phyloP scores from a whole-genome alignment of 1,139 yeast genomes.

The Candida sanyaensis region DNA sequence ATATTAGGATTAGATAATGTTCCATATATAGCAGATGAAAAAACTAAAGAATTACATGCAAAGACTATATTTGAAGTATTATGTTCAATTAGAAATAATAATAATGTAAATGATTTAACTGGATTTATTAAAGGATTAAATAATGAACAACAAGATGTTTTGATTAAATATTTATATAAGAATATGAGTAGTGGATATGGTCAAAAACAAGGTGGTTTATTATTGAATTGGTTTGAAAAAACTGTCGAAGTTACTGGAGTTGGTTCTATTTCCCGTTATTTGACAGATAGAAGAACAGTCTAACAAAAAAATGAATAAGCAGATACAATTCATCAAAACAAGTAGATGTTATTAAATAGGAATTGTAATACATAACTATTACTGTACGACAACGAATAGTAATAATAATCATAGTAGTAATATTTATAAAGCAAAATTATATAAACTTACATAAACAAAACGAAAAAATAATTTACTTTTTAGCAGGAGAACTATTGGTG shows the following conservation, averaged over 20 bases:
- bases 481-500: not conserved
- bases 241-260: constrained; percentile 82
- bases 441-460: too few relatives aligned
- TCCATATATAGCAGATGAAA: constrained; percentile 76
- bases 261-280: constrained; percentile 84
- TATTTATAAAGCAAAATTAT: too few relatives aligned
- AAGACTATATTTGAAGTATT: constrained; percentile 74
- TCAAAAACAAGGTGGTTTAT: constrained; percentile 82
- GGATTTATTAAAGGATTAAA: constrained; percentile 59
- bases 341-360: not conserved
- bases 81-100: constrained; percentile 67
- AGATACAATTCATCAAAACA: not conserved
- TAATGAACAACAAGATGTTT: constrained; percentile 69
- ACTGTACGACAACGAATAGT: not conserved
- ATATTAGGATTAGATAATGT: constrained; percentile 65
- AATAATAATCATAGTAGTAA: too few relatives aligned
- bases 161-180: constrained; percentile 83
- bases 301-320: not conserved
- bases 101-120: constrained; percentile 57
- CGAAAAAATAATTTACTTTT: not conserved
- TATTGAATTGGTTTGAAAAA: constrained; percentile 92
- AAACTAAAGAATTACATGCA: constrained; percentile 49
- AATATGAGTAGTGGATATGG: constrained; percentile 79
- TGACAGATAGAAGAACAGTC: constrained; percentile 83
- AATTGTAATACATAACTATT: not conserved